Evolutionary conservation across 176 grass and related monocot genomes (phyloP).

Genomic region (Puya raimondii): DNA sequence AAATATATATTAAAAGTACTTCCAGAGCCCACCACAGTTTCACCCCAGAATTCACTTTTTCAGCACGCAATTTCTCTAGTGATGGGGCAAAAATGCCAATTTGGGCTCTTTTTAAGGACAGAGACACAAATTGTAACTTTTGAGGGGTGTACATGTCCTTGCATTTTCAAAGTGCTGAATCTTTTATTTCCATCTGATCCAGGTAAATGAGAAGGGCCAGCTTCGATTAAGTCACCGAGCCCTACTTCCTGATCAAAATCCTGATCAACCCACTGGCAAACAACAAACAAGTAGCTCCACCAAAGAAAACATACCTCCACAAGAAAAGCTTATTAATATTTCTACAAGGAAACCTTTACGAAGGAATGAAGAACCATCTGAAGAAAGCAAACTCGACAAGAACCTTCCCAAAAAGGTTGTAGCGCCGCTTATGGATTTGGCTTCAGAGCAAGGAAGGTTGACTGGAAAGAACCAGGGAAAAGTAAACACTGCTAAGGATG

Average conservation of each 20-base stretch:
- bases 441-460: slow-evolving; percentile 18
- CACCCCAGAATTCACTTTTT: not conserved
- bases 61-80: slow-evolving; percentile 5
- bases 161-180: slow-evolving; percentile 3
- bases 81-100: no score
- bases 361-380: slow-evolving; percentile 34
- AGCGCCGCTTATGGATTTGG: slow-evolving; percentile 18
- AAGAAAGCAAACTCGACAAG: slow-evolving; percentile 20
- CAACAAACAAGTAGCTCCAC: slow-evolving; percentile 25
- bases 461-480: slow-evolving; percentile 8
- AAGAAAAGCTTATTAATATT: slow-evolving; percentile 35
- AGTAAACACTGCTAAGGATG: slow-evolving; percentile 1
- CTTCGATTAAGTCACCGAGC: slow-evolving; percentile 78
- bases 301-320: slow-evolving; percentile 48
- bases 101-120: no score
- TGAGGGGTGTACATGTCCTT: no score
- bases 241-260: slow-evolving; percentile 55
- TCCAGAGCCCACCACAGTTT: not conserved
- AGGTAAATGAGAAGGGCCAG: slow-evolving; percentile 97
- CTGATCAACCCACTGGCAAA: slow-evolving; percentile 35
- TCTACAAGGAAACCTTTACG: slow-evolving; percentile 33
- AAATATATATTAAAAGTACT: not conserved
- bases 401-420: slow-evolving; percentile 19
- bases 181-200: slow-evolving; percentile 15
- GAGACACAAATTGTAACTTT: no score